Evolutionary conservation across 2,329 filamentous ascomycete genomes (phyloP), one percentile per base, ranked within the genome.

Genomic region (Chaetomium sp.): DNA sequence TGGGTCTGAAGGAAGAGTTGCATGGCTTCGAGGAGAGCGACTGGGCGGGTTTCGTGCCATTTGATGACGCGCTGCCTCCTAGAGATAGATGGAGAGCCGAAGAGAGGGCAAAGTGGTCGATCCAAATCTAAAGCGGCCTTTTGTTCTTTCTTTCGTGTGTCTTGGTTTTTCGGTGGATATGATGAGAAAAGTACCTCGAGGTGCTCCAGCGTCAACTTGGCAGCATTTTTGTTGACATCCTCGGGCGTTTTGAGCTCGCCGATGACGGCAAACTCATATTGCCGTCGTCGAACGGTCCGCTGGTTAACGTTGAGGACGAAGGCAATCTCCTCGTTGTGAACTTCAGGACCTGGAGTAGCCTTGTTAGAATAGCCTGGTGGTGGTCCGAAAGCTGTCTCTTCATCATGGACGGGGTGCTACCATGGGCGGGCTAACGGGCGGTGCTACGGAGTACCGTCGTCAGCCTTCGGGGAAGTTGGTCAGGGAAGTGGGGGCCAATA

Each of bases 201-300:
- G 49, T 62, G 57, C 33, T 62, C 49, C 5, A 58, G 56, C 42
- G 63, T 64, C 14, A 65, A 41, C 54, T 65, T 65, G 33, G 62
- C 62, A 8, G 62, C 62, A 49, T 64, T 65, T 43, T 64, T 63
- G 55, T 59, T 61, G 33, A 62, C 61, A 44, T 62, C 61, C 11
- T 54, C 55, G 32, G 59, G 58, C 40, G 59, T 59, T 32, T 53
- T 55, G 9, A 65, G 38, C 42, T 56, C 53, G 33, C 63, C 62
- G 10, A 58, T 64, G 9, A 46, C 54, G 4, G 45, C 49, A 43
- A 57, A 64, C 47, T 65, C 59, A 11, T 53, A 48, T 36, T 60
- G 55, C 32, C 63, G 56, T 6, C 61, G 57, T 12, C 54, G 53
- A 6, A 63, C 59, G 1, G 62, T 64, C 6, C 60, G 40, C 50